These are phyloP conservation scores for Aspergillus sclerotialis DNA, from an alignment of 2,329 filamentous ascomycete species.

Conservation along the genomic window DNA sequence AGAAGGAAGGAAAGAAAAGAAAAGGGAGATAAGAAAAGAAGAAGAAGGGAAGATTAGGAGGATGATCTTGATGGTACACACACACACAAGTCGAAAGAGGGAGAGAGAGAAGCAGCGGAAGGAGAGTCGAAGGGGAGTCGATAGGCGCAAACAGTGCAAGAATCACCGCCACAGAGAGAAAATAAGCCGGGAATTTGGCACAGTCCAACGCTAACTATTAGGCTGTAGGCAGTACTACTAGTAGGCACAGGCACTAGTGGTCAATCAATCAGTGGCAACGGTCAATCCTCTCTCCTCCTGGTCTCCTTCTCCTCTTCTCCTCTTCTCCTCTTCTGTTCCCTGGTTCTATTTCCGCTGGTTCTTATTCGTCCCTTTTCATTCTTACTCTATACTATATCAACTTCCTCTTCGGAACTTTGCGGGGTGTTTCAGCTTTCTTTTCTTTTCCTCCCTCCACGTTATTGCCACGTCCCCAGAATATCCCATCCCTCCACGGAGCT, in stretches of 20 bases:
- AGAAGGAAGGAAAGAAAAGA: neutral
- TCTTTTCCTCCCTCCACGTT: neutral
- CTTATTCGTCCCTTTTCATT: neutral
- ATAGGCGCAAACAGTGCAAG: neutral
- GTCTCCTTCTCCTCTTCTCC: neutral
- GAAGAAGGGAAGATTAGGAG: constrained; percentile 1
- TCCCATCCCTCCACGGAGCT: too few species aligned
- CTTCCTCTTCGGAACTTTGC: neutral
- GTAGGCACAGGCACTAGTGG: too few species aligned
- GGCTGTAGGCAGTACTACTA: too few species aligned
- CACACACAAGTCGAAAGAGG: constrained; percentile 1
- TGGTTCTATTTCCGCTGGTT: neutral
- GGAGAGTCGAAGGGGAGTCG: neutral
- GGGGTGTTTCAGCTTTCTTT: neutral
- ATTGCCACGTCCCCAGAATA: neutral
- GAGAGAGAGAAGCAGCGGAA: too few species aligned
- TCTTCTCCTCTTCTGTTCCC: neutral
- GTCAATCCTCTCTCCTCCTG: neutral
- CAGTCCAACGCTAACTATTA: too few species aligned
- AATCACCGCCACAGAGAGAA: too few species aligned
- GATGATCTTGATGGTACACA: neutral
- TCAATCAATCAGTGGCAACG: neutral
- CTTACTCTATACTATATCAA: neutral
- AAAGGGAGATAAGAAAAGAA: constrained; percentile 7
- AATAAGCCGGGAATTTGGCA: neutral